Conservation (phyloP, 2,329 filamentous ascomycete species). For the Cladosporium sp. region DNA sequence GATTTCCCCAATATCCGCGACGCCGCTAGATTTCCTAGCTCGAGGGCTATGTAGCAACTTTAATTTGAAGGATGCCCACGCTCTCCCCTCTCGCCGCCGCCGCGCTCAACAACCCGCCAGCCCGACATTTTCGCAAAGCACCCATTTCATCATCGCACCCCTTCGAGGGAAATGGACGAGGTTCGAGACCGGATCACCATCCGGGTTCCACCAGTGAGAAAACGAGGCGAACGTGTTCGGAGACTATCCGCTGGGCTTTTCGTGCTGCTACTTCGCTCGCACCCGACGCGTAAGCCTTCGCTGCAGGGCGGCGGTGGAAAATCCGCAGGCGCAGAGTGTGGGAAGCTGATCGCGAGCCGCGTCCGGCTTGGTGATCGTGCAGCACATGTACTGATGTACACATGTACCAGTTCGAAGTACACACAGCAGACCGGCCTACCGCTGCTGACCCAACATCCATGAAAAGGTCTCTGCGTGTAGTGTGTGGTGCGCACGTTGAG, state of each 20-base stretch:
- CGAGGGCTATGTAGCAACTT: constrained; percentile 14
- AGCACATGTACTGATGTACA: too few relatives aligned
- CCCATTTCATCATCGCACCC: not conserved
- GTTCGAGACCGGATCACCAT: constrained; percentile 13
- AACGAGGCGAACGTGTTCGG: constrained; percentile 2
- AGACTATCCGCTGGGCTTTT: not conserved
- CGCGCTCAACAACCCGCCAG: not conserved
- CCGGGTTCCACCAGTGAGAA: constrained; percentile 1
- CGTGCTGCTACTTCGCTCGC: not conserved
- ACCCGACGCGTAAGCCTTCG: constrained; percentile 11
- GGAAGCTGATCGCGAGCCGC: not conserved
- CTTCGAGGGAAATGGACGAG: not conserved
- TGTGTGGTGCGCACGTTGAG: not conserved
- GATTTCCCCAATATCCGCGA: constrained; percentile 11
- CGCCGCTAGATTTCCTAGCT: constrained; percentile 4
- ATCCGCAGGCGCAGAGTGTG: not conserved
- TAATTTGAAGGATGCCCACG: constrained; percentile 15
- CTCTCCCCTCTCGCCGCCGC: not conserved
- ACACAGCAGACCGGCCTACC: not conserved
- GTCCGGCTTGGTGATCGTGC: constrained; percentile 12
- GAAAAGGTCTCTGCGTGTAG: not conserved
- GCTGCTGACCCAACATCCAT: not conserved
- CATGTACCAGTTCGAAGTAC: not conserved
- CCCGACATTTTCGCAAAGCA: not conserved
- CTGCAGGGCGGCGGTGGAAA: not conserved